phyloP scores from a whole-genome alignment of 108 stramenopile genomes.

The Skeletonema tropicum region DNA sequence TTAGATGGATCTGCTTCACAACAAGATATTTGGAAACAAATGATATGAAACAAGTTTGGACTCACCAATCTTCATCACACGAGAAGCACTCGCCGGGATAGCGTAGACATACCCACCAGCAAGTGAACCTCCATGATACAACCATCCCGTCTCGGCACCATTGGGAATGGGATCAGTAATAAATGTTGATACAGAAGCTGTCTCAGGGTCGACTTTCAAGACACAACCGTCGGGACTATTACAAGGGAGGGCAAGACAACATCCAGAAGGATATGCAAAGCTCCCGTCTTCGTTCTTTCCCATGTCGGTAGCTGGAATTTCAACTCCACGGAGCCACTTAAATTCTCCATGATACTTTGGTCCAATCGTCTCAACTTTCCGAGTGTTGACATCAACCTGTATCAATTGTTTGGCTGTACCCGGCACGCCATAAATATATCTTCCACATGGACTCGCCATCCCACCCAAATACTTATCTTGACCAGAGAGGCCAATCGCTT shows the following conservation, averaged over 20 bases:
- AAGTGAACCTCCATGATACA: conserved; percentile 68
- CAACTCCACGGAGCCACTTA: conserved; percentile 73
- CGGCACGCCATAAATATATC: conserved; percentile 75
- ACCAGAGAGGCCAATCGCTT: conserved; percentile 23
- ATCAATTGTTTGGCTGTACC: conserved; percentile 63
- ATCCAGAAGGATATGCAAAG: conserved; percentile 51
- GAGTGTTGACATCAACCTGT: conserved; percentile 47
- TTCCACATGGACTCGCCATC: conserved; percentile 71
- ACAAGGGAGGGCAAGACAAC: conserved; percentile 65
- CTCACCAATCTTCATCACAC: conserved; percentile 52
- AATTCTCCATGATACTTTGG: conserved; percentile 60
- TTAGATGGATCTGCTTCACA: too few relatives aligned
- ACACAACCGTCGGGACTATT: conserved; percentile 54
- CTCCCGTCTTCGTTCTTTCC: conserved; percentile 28
- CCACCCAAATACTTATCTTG: conserved; percentile 79
- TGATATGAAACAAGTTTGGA: too few relatives aligned
- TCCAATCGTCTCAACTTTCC: conserved; percentile 56
- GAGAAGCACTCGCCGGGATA: conserved; percentile 65
- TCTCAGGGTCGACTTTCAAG: conserved; percentile 65
- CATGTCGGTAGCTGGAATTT: conserved; percentile 50
- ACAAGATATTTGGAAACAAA: too few relatives aligned
- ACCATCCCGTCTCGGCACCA: conserved; percentile 56
- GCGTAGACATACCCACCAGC: conserved; percentile 66
- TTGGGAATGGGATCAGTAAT: conserved; percentile 36
- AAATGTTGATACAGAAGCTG: conserved; percentile 53